Evolutionary conservation across 129 eudicot species (phyloP).

Genomic region (Saposhnikovia divaricata): DNA sequence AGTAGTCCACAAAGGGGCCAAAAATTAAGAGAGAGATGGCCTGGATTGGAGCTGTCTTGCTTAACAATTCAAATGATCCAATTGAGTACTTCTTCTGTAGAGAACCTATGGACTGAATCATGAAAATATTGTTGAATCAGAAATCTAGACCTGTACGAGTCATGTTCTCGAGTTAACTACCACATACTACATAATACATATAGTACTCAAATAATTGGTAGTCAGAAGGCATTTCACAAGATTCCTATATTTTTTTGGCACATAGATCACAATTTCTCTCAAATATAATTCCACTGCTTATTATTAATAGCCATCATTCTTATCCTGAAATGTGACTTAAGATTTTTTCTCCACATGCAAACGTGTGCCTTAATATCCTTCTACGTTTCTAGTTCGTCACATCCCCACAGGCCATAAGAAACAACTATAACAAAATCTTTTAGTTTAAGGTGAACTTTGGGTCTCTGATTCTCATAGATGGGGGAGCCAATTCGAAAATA

Average conservation of each 20-base stretch:
- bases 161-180: not conserved
- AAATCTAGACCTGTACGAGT: not conserved
- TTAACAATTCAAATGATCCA: constrained; percentile 88
- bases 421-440: not conserved
- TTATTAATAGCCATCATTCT: not conserved
- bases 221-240: not conserved
- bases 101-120: constrained; percentile 83
- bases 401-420: not conserved
- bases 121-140: constrained; percentile 1
- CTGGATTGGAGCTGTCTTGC: constrained; percentile 94
- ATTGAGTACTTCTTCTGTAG: constrained; percentile 82
- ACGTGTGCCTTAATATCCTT: too few relatives aligned
- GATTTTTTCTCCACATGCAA: not conserved
- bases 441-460: not conserved
- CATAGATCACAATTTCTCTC: not conserved
- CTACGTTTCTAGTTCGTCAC: not conserved
- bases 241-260: not conserved
- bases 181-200: not conserved
- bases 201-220: not conserved
- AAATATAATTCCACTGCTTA: not conserved
- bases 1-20: constrained; percentile 83
- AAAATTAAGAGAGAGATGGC: constrained; percentile 72
- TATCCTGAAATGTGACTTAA: not conserved
- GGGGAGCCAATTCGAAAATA: not conserved
- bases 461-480: not conserved